A percentile compares a stretch with the other conserved stretches of the same genome.
Evolutionary conservation across 441 rosid genomes (phyloP).

Genomic region (Melastoma candidum): DNA sequence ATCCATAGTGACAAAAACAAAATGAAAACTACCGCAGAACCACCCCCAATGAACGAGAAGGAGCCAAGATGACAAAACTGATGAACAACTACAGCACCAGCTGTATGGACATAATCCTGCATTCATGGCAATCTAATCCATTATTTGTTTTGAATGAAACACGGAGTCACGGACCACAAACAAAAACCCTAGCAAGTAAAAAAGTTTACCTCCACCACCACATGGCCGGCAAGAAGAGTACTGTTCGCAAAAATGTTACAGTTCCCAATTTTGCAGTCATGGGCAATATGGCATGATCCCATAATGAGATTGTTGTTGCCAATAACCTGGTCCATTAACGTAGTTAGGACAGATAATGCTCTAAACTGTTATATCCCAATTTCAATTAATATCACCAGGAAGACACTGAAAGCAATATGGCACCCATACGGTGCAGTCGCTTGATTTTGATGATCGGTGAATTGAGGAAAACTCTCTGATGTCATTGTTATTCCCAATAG

Average conservation of each 20-base stretch:
- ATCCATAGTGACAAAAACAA: conserved; percentile 5
- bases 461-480: conserved; percentile 79
- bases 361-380: not conserved
- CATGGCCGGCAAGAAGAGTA: conserved; percentile 93
- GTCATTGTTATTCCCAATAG: conserved; percentile 75
- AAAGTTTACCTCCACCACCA: conserved; percentile 63
- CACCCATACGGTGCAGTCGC: conserved; percentile 53
- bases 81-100: conserved; percentile 77
- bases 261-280: conserved; percentile 86
- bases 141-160: conserved; percentile 7
- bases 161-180: not conserved
- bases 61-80: conserved; percentile 84
- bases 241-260: conserved; percentile 78
- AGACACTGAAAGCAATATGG: not conserved
- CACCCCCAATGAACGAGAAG: conserved; percentile 80
- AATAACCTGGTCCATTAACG: conserved; percentile 43
- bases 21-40: conserved; percentile 65
- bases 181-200: not conserved
- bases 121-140: conserved; percentile 25
- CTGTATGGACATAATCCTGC: conserved; percentile 75
- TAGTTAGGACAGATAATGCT: conserved; percentile 10
- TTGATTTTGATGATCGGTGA: conserved; percentile 79
- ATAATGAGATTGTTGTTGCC: conserved; percentile 82
- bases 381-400: too few relatives aligned
- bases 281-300: conserved; percentile 98